These are phyloP conservation scores for Entamoeba histolytica DNA, from an alignment of 208 protist species.

Conservation along the genomic window DNA sequence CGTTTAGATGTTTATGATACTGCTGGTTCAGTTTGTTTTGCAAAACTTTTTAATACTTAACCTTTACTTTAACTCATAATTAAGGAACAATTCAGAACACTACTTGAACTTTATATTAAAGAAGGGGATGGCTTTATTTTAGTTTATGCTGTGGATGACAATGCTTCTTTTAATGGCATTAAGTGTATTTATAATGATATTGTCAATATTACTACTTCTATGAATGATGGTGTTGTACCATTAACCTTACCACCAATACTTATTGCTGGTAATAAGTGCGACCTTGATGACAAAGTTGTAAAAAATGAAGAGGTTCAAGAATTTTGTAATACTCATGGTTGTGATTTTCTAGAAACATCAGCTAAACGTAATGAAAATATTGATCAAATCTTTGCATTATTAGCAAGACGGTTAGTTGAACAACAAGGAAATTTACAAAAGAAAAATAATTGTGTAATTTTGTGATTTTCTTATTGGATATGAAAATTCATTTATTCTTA, in stretches of 20 bases:
- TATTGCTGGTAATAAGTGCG: slow-evolving; percentile 24
- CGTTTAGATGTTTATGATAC: slow-evolving; percentile 55
- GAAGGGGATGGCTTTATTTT: not conserved
- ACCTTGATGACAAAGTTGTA: slow-evolving; percentile 5
- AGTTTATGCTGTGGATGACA: not conserved
- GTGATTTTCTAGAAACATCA: slow-evolving; percentile 27
- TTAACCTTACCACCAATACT: slow-evolving; percentile 2
- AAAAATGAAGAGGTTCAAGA: not conserved
- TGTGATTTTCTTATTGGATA: no score
- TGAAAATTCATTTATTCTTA: no score
- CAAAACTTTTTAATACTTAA: no score
- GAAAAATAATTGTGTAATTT: no score
- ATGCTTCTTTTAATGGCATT: not conserved
- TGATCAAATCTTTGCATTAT: not conserved
- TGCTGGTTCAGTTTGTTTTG: slow-evolving; percentile 35
- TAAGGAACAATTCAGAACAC: slow-evolving; percentile 27
- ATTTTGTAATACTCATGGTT: not conserved
- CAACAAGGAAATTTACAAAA: no score
- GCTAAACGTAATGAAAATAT: slow-evolving; percentile 29
- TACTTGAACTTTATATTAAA: not conserved
- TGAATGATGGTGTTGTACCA: no score
- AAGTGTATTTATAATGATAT: not conserved
- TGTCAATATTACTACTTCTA: not conserved
- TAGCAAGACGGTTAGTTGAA: no score
- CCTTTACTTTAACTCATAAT: no score